Evolutionary conservation across 768 basidiomycete species (phyloP).

Genomic region (Auriculariales sp.): DNA sequence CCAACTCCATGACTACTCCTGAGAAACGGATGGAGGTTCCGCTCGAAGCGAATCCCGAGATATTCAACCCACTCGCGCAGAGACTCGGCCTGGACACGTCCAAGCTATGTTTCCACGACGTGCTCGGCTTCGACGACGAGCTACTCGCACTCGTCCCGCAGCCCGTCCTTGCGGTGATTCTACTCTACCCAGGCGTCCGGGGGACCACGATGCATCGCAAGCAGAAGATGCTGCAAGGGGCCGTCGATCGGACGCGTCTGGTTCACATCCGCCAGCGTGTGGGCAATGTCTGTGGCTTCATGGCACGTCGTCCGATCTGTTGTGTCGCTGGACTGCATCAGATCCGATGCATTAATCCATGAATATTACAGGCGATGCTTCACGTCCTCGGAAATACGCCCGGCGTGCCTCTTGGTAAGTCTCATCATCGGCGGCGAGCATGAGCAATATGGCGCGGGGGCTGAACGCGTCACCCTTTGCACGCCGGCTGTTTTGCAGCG

Average conservation of each 20-base stretch:
- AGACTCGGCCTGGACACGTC: neutral
- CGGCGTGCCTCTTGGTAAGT: neutral
- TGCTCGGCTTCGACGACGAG: conserved; percentile 5
- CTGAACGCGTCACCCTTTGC: neutral
- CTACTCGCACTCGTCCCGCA: conserved; percentile 3
- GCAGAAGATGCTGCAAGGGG: neutral
- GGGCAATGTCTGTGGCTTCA: conserved; percentile 1
- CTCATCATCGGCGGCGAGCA: neutral
- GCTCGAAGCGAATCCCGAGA: conserved; percentile 1
- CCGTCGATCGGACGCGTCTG: neutral
- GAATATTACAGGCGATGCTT: conserved; percentile 2
- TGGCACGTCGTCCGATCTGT: neutral
- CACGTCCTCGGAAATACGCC: conserved; percentile 2
- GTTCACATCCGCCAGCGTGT: neutral
- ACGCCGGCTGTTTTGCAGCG: neutral
- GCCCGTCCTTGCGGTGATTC: neutral
- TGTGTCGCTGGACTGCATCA: no score
- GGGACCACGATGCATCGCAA: neutral
- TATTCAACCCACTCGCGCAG: neutral
- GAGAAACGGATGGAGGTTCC: neutral
- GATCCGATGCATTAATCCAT: no score
- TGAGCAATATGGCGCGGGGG: neutral
- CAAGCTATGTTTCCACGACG: neutral
- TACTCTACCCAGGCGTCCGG: neutral
- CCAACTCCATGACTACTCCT: neutral